Base-by-base conservation (phyloP, 495 filamentous ascomycete genomes). In the Aspergillus affinis region DNA sequence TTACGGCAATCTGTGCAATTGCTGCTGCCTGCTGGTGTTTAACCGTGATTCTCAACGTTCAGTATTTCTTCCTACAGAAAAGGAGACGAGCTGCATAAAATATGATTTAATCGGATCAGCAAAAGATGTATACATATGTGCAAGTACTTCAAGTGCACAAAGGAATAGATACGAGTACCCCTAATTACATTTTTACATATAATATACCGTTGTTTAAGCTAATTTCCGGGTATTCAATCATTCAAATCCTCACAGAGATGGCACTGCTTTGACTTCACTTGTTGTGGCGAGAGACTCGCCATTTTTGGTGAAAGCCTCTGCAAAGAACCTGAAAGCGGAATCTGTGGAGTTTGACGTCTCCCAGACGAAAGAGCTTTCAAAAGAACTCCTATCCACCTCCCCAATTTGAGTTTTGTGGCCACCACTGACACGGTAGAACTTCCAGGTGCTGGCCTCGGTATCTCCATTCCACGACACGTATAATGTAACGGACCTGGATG, bases 401-500 rank as follows among this genome's bases (percentile, higher is more conserved):
- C 59, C 59, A 26, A 61, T 21, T 8, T 30, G 23, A 21, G 8
- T 8, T 0, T 12, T 21, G 4, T 44, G 21, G 26, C 30, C 9
- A 10, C 4, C 19, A 18, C 20, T n/a, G 27, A 36, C 18, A 15
- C 36, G 36, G 51, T 63, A 73, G 53, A 77, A 76, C 3, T 57
- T 53, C 75, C 75, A 78, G 6, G 19, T 18, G 2, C 8, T 50
- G 0, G 70, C 72, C 63, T 73, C 70, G 0, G 73, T 78, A 23
- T 72, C 75, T 4, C 75, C 75, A 62, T 77, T 77, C 74, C 74
- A 77, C 8, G 69, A 72, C 1, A 77, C 71, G 61, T 70, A 77
- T 1, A 75, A 29, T 3, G 52, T 45, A 0, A 56, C 60, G 2
- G 49, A 52, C 0, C 58, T 55, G 9, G 55, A 60, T 20, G 57